phyloP scores from a whole-genome alignment of 768 basidiomycete genomes.

The Rhodotorula paludigena region DNA sequence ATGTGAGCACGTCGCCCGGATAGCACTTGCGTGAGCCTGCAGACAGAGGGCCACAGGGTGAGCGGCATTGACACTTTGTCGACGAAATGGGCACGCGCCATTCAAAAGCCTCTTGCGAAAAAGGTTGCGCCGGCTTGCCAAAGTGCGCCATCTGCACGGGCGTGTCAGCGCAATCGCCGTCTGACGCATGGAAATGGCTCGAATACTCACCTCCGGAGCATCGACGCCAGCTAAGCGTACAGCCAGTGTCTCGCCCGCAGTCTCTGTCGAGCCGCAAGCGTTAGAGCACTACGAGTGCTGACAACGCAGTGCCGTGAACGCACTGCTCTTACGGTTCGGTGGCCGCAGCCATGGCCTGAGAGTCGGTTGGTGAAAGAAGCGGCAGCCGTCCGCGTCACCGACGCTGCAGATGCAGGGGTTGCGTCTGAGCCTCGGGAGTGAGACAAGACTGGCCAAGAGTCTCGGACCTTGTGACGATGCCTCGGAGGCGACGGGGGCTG shows the following conservation, averaged over 20 bases:
- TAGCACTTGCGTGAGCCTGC: slow-evolving; percentile 56
- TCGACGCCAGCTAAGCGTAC: slow-evolving; percentile 86
- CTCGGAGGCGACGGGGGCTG: slow-evolving; percentile 63
- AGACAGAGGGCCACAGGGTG: neutral
- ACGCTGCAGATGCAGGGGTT: too few species aligned
- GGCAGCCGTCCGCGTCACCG: slow-evolving; percentile 81
- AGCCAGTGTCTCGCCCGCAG: slow-evolving; percentile 75
- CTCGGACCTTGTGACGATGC: slow-evolving; percentile 53
- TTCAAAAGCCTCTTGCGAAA: slow-evolving; percentile 63
- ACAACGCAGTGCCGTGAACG: slow-evolving; percentile 56
- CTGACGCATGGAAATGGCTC: too few species aligned
- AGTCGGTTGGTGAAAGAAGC: slow-evolving; percentile 77
- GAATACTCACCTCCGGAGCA: slow-evolving; percentile 69
- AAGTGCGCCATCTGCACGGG: slow-evolving; percentile 66
- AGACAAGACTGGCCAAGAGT: neutral
- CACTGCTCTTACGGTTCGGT: slow-evolving; percentile 57
- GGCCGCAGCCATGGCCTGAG: slow-evolving; percentile 69
- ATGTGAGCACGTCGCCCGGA: slow-evolving; percentile 62
- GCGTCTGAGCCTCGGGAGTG: slow-evolving; percentile 48
- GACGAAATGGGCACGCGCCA: slow-evolving; percentile 48
- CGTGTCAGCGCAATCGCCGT: neutral
- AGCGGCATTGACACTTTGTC: neutral
- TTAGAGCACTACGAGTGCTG: neutral
- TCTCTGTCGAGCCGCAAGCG: slow-evolving; percentile 50
- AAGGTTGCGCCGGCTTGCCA: slow-evolving; percentile 71